These are phyloP conservation scores for Leishmania gerbilli DNA, from an alignment of 208 protist genomes.

Conservation along the genomic window DNA sequence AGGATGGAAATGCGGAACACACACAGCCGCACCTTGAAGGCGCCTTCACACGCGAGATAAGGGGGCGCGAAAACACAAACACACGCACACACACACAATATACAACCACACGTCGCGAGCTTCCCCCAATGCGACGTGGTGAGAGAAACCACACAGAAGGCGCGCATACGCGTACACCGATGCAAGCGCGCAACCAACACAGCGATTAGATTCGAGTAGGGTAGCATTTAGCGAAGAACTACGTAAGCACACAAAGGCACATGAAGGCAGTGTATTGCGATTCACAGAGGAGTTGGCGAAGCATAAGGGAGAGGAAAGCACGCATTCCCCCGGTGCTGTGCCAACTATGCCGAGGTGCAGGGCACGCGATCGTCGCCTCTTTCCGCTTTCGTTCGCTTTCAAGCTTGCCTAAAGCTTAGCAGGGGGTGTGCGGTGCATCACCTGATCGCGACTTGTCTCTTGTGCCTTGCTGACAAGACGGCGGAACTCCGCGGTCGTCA, in stretches of 20 bases:
- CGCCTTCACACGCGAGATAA: background rate
- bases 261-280: background rate
- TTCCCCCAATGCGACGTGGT: background rate
- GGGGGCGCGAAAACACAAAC: background rate
- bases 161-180: background rate
- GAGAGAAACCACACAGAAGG: background rate
- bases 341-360: background rate
- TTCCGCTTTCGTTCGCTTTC: background rate
- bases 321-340: background rate
- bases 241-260: too few species aligned
- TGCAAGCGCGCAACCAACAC: background rate
- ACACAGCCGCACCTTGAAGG: background rate
- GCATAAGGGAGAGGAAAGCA: background rate
- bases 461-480: slow-evolving; percentile 32
- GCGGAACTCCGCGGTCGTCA: slow-evolving; percentile 30
- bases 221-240: background rate
- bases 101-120: background rate
- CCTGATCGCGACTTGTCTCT: slow-evolving; percentile 17
- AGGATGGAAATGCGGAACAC: too few species aligned
- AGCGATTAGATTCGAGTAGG: background rate
- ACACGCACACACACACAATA: background rate
- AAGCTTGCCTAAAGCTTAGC: slow-evolving; percentile 26
- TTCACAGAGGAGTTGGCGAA: background rate
- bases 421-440: slow-evolving; percentile 7
- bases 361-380: background rate